phyloP scores from a whole-genome alignment of 2,329 filamentous ascomycete genomes.

The Calonectria pteridis region DNA sequence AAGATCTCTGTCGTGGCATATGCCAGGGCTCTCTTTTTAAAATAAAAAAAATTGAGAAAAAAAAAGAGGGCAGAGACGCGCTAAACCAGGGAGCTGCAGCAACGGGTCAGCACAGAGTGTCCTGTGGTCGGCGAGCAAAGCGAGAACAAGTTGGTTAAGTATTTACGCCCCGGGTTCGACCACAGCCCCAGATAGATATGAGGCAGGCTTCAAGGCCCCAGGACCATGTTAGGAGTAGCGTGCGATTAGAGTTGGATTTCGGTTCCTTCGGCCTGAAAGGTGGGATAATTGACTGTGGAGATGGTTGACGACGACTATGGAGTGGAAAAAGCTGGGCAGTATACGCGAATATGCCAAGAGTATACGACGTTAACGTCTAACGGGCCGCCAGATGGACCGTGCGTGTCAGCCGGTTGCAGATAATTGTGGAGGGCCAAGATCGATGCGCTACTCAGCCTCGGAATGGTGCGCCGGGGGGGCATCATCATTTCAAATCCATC shows the following conservation, averaged over 20 bases:
- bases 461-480: background rate
- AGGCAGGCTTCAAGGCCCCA: background rate
- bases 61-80: background rate
- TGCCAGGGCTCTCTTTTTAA: background rate
- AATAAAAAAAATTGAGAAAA: background rate
- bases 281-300: background rate
- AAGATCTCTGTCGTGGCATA: background rate
- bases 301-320: constrained; percentile 1
- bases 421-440: background rate
- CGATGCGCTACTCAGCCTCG: background rate
- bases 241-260: background rate
- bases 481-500: background rate
- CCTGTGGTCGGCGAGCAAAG: background rate
- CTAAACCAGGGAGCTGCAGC: background rate
- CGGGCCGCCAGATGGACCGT: background rate
- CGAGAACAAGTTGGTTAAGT: background rate
- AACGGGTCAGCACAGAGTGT: background rate
- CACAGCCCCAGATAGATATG: background rate
- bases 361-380: background rate
- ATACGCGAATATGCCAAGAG: background rate
- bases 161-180: background rate
- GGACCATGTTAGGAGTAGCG: background rate
- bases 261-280: background rate
- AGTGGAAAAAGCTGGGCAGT: too few relatives aligned
- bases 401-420: background rate